Evolutionary conservation across 306 rosid species (phyloP).

Genomic region (Vicia faba): DNA sequence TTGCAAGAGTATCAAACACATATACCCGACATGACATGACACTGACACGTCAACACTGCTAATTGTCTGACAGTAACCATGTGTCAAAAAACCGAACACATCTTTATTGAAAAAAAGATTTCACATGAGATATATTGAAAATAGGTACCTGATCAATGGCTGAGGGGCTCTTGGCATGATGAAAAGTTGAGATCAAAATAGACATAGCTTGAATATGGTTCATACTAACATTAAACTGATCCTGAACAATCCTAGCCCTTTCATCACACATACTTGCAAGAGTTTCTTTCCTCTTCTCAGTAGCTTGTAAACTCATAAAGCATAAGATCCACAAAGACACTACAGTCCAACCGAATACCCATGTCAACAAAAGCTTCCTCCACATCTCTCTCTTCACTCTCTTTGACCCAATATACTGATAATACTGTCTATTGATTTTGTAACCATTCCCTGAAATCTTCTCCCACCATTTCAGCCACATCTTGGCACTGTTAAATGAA

Average conservation of each 20-base stretch:
- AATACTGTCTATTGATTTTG: constrained; percentile 55
- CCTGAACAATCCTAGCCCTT: constrained; percentile 95
- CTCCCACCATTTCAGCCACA: constrained; percentile 71
- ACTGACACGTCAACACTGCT: neutral
- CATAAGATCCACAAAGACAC: constrained; percentile 63
- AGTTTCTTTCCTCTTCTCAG: constrained; percentile 85
- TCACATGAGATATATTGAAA: neutral
- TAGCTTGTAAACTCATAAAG: constrained; percentile 63
- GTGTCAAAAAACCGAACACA: neutral
- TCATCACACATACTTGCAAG: constrained; percentile 95
- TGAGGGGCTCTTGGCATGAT: constrained; percentile 81
- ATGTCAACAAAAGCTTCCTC: constrained; percentile 57
- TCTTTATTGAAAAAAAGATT: neutral
- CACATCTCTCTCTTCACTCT: constrained; percentile 52
- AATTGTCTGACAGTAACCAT: neutral
- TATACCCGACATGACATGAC: neutral
- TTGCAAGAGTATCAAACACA: neutral
- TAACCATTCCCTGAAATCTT: constrained; percentile 45
- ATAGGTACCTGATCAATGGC: constrained; percentile 85
- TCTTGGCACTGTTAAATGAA: constrained; percentile 32
- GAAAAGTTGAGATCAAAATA: constrained; percentile 86
- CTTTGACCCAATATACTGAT: constrained; percentile 62
- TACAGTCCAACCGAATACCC: constrained; percentile 64
- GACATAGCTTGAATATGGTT: constrained; percentile 98
- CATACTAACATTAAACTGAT: constrained; percentile 95